Base-by-base conservation (phyloP, 1,139 yeast species). In the Yamadazyma diddensiae region DNA sequence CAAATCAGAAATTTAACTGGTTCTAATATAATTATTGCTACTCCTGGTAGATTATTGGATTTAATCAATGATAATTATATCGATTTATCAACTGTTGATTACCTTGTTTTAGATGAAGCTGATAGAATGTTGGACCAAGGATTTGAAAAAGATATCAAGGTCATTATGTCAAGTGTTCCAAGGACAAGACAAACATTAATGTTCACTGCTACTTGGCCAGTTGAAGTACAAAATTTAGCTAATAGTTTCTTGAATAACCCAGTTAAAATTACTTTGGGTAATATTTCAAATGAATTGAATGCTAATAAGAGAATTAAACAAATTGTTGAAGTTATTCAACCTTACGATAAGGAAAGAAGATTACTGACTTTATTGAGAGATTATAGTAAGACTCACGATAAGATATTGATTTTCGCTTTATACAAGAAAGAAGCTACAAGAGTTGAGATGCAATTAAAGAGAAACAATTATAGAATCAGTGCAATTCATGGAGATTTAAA, bases 121-220 rank as follows among this genome's bases (percentile, higher is more conserved):
- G 99, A 92, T 58, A 78, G 99, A 64, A 94, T 92, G 98, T 75
- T 92, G 43, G 98, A 92, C 60, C 70, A 66, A 49, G 99, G 99
- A 21, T 92, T 92, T 53, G 98, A 92, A 63, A 95, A 90, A 56
- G 98, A 90, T 60, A 92, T 92, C 55, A 87, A 85, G 60, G 70
- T 72, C 43, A 87, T 94, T 45, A 80, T 92, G 52, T 67, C 77
- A 10, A 60, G 70, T 28, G 73, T 84, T 15, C 49, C 61, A 26
- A 43, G 57, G 9, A 35, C 44, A 15, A 79, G 95, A 56, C 94
- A 85, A 57, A 87, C 97, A 0, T 75, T 85, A 44, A 84, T 83
- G 94, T 84, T 84, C 58, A 83, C 94, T 4, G 94, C 94, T 19
- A 83, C 94, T 3, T 83, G 94, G 94, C 86, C 95, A 7, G 78